A percentile compares a stretch with the other conserved stretches of the same genome.
Conservation (phyloP, 352 stramenopile species). For the Phytopythium helicoides region DNA sequence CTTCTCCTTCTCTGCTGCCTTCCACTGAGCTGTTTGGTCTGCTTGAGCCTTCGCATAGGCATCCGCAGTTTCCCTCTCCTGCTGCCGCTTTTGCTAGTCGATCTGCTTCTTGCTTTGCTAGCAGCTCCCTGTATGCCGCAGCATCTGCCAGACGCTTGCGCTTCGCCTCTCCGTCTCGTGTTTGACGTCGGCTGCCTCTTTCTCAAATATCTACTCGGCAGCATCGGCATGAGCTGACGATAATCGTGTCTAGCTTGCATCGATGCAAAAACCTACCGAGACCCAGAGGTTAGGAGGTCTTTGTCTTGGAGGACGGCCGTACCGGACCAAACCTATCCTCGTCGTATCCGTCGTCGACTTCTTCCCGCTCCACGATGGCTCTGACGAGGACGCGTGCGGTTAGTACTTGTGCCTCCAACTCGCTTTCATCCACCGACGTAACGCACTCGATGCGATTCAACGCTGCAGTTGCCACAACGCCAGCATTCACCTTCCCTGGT, state of each 20-base stretch:
- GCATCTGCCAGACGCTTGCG: conserved; percentile 35
- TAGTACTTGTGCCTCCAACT: no score
- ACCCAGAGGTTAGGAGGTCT: conserved; percentile 57
- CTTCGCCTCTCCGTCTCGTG: conserved; percentile 46
- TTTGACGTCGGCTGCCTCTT: conserved; percentile 50
- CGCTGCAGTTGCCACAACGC: not conserved
- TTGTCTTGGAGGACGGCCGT: conserved; percentile 40
- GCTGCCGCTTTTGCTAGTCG: conserved; percentile 25
- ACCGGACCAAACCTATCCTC: conserved; percentile 54
- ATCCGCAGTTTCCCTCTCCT: conserved; percentile 30
- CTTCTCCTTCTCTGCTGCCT: conserved; percentile 34
- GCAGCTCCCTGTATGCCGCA: conserved; percentile 32
- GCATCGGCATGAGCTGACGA: no score
- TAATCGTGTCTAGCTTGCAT: not conserved
- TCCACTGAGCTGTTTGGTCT: conserved; percentile 38
- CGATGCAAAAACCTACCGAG: conserved; percentile 20
- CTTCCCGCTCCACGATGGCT: not conserved
- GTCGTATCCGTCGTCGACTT: conserved; percentile 45
- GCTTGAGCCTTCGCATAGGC: conserved; percentile 35
- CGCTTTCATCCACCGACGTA: no score
- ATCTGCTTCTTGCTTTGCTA: conserved; percentile 40
- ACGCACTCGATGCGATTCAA: no score
- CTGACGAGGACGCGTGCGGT: not conserved
- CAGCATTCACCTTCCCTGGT: not conserved
- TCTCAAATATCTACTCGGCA: conserved; percentile 44